phyloP scores from a whole-genome alignment of 495 filamentous ascomycete species.

The Aspergillus bridgeri region DNA sequence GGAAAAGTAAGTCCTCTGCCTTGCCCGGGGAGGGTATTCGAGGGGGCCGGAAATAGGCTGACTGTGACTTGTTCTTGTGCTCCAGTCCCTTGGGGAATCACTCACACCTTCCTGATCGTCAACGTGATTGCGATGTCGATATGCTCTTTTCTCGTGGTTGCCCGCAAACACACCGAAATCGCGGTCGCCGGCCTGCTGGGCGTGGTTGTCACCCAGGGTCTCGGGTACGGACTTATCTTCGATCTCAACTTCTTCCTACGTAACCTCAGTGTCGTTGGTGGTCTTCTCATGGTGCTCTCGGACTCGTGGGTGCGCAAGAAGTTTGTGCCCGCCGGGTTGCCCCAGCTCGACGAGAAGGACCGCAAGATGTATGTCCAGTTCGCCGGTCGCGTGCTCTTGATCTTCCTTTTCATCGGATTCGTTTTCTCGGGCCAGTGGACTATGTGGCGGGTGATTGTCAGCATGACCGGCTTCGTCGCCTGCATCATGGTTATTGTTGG shows the following conservation, averaged over 20 bases:
- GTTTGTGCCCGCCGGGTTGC: constrained; percentile 92
- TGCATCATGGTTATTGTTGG: constrained; percentile 99
- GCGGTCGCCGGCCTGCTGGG: constrained; percentile 85
- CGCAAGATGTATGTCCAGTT: constrained; percentile 99
- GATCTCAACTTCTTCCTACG: constrained; percentile 99
- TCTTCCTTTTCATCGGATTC: constrained; percentile 95
- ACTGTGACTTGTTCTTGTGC: neutral
- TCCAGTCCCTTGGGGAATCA: constrained; percentile 82
- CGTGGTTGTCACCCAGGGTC: constrained; percentile 92
- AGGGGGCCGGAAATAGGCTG: neutral
- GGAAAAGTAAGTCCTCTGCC: constrained; percentile 67
- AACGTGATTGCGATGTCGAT: constrained; percentile 87
- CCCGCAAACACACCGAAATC: constrained; percentile 85
- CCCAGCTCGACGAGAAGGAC: constrained; percentile 95
- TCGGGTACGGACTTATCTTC: constrained; percentile 97
- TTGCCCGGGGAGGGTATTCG: constrained; percentile 1
- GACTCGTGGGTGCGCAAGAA: constrained; percentile 97
- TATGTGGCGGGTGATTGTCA: constrained; percentile 77
- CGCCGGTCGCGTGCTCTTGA: constrained; percentile 90
- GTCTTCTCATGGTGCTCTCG: constrained; percentile 94
- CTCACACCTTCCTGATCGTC: constrained; percentile 85
- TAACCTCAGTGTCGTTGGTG: constrained; percentile 94
- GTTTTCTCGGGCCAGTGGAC: constrained; percentile 94
- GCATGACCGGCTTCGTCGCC: constrained; percentile 76
- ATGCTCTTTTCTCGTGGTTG: constrained; percentile 83